Evolutionary conservation across 2,329 filamentous ascomycete genomes (phyloP).

Genomic region (Cryphonectria japonica): DNA sequence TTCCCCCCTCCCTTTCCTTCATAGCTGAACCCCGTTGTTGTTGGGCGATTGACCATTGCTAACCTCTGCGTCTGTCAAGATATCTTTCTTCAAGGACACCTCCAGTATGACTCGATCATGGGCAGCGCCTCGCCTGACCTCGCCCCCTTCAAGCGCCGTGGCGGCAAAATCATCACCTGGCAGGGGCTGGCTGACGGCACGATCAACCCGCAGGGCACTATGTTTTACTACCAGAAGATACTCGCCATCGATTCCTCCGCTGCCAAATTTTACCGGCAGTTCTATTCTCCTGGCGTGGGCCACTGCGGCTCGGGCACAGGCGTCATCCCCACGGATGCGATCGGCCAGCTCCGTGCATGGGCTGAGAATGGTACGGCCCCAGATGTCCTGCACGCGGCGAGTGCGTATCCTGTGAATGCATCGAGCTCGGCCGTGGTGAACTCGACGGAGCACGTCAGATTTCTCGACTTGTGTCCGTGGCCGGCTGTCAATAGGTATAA

Average conservation of each 20-base stretch:
- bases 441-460: neutral
- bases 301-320: neutral
- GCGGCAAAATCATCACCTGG: constrained; percentile 18
- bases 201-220: constrained; percentile 12
- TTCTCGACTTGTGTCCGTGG: constrained; percentile 16
- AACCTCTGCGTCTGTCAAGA: neutral
- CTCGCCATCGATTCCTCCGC: constrained; percentile 3
- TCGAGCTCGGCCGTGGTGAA: constrained; percentile 1
- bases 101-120: constrained; percentile 14
- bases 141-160: constrained; percentile 11
- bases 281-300: constrained; percentile 7
- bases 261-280: constrained; percentile 2
- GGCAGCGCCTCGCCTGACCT: constrained; percentile 21
- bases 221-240: constrained; percentile 13
- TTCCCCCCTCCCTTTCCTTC: neutral
- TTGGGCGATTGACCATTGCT: neutral
- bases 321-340: neutral
- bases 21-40: too few species aligned
- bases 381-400: neutral
- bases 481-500: constrained; percentile 8
- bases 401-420: constrained; percentile 4
- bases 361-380: constrained; percentile 12
- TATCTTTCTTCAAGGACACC: constrained; percentile 1
- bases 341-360: constrained; percentile 10
- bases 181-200: constrained; percentile 16